Evolutionary conservation across 179 eudicot genomes (phyloP), one percentile per base, ranked within the genome.

Genomic region (Actinidia arguta): DNA sequence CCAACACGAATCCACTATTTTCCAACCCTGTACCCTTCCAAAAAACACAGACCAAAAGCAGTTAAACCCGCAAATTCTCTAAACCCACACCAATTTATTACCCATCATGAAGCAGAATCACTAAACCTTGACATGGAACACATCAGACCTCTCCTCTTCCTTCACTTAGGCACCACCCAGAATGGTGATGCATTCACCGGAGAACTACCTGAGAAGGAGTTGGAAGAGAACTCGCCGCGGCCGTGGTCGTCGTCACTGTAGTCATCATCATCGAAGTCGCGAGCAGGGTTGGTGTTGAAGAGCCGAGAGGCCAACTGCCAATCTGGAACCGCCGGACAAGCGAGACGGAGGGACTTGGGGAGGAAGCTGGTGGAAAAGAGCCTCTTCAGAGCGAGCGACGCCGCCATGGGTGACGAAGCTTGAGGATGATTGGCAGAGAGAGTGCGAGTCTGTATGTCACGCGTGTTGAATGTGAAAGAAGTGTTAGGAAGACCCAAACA

Each of bases 91-190:
- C 71, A 1, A 10, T 1, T 16, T 2, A 4, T 55, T 11, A 80
- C 63, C 70, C 82, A n/a, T n/a, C n/a, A n/a, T n/a, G n/a, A n/a
- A n/a, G n/a, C n/a, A n/a, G n/a, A n/a, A n/a, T n/a, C n/a, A n/a
- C n/a, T n/a, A n/a, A 24, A 80, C 55, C n/a, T 55, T 55, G 24
- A 80, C 82, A 16, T 80, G 51, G 68, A 80, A n/a, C 66, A 80
- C 82, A 13, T 69, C 82, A 24, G 82, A 39, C 88, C 89, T 86
- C 81, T 83, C 91, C 20, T 90, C 93, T 20, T 90, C 89, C 66
- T 91, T 88, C 42, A 90, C 84, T 85, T 91, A 3, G 96, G 96
- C n/a, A 92, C 90, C 58, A 75, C 51, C 9, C n/a, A n/a, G n/a
- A n/a, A 16, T 8, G 44, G 36, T 31, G 0, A 2, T 4, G 36